Base-by-base conservation (phyloP, 2,329 filamentous ascomycete genomes). In the Oidium heveae region DNA sequence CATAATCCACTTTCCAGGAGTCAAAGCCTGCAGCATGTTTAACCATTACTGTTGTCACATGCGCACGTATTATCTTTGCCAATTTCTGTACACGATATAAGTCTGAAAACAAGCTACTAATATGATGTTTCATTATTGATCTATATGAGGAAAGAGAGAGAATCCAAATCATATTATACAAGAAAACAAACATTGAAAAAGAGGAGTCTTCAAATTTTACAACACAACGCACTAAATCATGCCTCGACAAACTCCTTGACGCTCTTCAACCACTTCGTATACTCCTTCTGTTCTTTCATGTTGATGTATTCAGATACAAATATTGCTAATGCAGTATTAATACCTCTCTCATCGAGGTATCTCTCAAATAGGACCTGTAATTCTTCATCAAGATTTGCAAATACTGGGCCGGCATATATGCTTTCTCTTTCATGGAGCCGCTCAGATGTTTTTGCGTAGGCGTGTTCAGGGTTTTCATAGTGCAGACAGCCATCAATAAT, bases 281-380 rank as follows among this genome's bases (percentile, higher is more conserved):
- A 98, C 75, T 98, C 91, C 71, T 80, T 84, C 78, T 96, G 89
- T 78, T 98, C 91, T 81, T 98, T 98, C 70, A 84, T 79, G 67
- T 96, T 87, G 65, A 96, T 88, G 72, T 94, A 98, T 68, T 96
- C 88, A 39, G 88, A 86, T 47, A 94, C 82, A 69, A 96, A 95
- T 61, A 88, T 72, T 54, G 88, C 89, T 63, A 98, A 76, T 56
- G 82, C 77, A 62, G 83, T 80, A 64, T 89, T 86, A 69, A 98
- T 79, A 59, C 89, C 91, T 62, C 91, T 79, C 76, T 95, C 91
- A 69, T 94, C 87, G 59, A 98, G 77, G 72, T 89, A 98, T 62
- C 83, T 79, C 75, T 96, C 89, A 67, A 96, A 75, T 62, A 94
- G 75, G 54, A 86, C 75, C 74, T 96, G 89, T 47, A 98, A 77